Evolutionary conservation across 345 rosid genomes (phyloP).

Genomic region (Brassica rapa): DNA sequence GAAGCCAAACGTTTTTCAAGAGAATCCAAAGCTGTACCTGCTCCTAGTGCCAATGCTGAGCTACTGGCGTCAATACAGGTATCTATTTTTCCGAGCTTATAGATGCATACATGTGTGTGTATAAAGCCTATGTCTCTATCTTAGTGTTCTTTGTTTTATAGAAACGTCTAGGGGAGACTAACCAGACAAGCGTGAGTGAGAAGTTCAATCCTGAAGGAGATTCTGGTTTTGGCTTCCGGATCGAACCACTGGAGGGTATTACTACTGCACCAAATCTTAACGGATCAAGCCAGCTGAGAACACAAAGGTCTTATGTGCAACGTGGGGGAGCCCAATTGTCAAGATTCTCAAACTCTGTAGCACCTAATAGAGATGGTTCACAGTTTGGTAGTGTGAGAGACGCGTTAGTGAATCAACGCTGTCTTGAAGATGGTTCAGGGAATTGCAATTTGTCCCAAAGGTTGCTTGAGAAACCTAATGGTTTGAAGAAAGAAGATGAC

Average conservation of each 20-base stretch:
- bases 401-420: slow-evolving; percentile 45
- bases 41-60: slow-evolving; percentile 58
- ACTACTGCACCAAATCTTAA: slow-evolving; percentile 30
- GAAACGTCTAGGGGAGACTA: slow-evolving; percentile 53
- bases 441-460: slow-evolving; percentile 53
- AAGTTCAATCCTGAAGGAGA: slow-evolving; percentile 51
- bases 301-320: slow-evolving; percentile 55
- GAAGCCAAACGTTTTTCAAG: slow-evolving; percentile 43
- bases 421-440: slow-evolving; percentile 45
- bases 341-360: slow-evolving; percentile 82
- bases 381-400: slow-evolving; percentile 51
- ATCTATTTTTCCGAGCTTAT: not conserved
- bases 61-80: slow-evolving; percentile 54
- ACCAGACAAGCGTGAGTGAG: slow-evolving; percentile 49
- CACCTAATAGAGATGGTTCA: slow-evolving; percentile 59
- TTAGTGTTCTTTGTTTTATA: slow-evolving; percentile 24
- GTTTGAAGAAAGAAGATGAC: slow-evolving; percentile 45
- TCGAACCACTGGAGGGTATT: slow-evolving; percentile 37
- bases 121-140: slow-evolving; percentile 19
- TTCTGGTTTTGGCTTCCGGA: slow-evolving; percentile 49
- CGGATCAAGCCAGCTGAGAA: slow-evolving; percentile 38
- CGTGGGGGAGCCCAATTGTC: slow-evolving; percentile 54
- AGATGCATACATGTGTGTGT: not conserved
- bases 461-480: slow-evolving; percentile 47
- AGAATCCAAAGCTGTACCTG: slow-evolving; percentile 56